Conservation (phyloP, 805 yeast species). For the Millerago galiae region DNA sequence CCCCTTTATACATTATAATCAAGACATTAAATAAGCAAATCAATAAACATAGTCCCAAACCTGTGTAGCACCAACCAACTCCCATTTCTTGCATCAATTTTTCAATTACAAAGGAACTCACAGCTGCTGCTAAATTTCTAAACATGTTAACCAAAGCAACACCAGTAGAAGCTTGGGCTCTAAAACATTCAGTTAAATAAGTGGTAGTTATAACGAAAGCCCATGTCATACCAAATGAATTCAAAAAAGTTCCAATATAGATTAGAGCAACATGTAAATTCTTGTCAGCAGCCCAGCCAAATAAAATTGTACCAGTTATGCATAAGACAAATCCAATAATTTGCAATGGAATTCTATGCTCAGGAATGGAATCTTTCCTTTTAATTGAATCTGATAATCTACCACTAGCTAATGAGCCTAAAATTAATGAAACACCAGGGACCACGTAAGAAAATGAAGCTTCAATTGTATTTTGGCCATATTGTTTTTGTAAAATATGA, state of each 20-base stretch:
- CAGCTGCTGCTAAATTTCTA: slow-evolving; percentile 49
- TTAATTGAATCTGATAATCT: slow-evolving; percentile 37
- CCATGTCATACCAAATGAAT: slow-evolving; percentile 52
- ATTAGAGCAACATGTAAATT: slow-evolving; percentile 33
- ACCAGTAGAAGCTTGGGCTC: slow-evolving; percentile 44
- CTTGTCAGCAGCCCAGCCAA: slow-evolving; percentile 45
- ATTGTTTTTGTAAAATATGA: slow-evolving; percentile 30
- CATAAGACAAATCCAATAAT: slow-evolving; percentile 36
- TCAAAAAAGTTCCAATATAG: slow-evolving; percentile 37
- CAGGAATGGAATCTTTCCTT: slow-evolving; percentile 35
- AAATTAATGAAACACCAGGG: slow-evolving; percentile 43
- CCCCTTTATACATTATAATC: slow-evolving; percentile 5
- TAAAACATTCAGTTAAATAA: slow-evolving; percentile 44
- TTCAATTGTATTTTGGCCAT: slow-evolving; percentile 29
- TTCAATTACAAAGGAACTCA: slow-evolving; percentile 41
- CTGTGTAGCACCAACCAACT: slow-evolving; percentile 50
- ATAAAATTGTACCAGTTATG: slow-evolving; percentile 40
- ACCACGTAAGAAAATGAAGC: slow-evolving; percentile 43
- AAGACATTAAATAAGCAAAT: slow-evolving; percentile 4
- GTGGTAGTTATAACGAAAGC: slow-evolving; percentile 48
- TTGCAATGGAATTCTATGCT: slow-evolving; percentile 39
- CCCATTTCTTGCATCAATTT: slow-evolving; percentile 33
- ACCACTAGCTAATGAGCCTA: slow-evolving; percentile 46
- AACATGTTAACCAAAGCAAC: slow-evolving; percentile 49
- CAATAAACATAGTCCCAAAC: slow-evolving; percentile 27